Conservation (phyloP, 208 protist genomes). For the Endotrypanum monterogeii region DNA sequence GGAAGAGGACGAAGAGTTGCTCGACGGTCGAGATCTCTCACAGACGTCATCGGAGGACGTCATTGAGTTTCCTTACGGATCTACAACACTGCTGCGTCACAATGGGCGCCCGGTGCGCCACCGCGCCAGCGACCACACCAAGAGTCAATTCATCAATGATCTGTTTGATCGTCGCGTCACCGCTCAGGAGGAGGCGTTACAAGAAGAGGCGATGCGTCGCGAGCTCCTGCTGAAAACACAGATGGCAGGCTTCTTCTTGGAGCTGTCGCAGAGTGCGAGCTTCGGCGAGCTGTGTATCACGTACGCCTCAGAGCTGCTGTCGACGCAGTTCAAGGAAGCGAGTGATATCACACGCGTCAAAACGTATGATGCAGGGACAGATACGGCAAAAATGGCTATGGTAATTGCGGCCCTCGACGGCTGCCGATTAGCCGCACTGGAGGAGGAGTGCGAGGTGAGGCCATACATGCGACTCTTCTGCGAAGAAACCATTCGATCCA, state of each 20-base stretch:
- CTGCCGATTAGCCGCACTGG: conserved; percentile 47
- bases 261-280: conserved; percentile 62
- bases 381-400: conserved; percentile 59
- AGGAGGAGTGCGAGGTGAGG: conserved; percentile 68
- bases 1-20: conserved; percentile 28
- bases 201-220: conserved; percentile 43
- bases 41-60: conserved; percentile 38
- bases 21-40: conserved; percentile 10
- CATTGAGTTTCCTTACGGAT: conserved; percentile 45
- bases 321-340: conserved; percentile 22
- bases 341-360: conserved; percentile 43
- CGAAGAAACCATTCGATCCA: conserved; percentile 67
- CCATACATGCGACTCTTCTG: conserved; percentile 75
- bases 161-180: conserved; percentile 14
- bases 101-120: conserved; percentile 33
- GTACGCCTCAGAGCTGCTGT: conserved; percentile 50
- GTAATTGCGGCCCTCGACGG: conserved; percentile 61
- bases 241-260: conserved; percentile 59
- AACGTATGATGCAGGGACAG: conserved; percentile 57
- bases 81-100: conserved; percentile 35
- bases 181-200: conserved; percentile 27
- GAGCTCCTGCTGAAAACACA: conserved; percentile 50
- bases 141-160: conserved; percentile 16
- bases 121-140: conserved; percentile 13
- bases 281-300: conserved; percentile 71